Conservation (phyloP, 2,329 filamentous ascomycete genomes). For the Claviceps monticola region DNA sequence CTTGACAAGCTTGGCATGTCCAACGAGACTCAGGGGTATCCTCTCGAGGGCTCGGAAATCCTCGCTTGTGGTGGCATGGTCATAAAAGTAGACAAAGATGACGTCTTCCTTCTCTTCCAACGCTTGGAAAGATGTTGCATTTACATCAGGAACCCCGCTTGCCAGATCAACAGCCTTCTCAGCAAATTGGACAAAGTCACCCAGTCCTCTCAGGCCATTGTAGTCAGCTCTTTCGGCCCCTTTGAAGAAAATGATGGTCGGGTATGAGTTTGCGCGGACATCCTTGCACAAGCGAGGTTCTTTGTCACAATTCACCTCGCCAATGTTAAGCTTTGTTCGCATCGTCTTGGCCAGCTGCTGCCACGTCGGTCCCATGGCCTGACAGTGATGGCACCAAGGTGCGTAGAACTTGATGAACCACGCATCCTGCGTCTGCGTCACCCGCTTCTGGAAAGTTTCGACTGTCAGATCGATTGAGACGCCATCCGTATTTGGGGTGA, state of each 20-base stretch:
- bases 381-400: slow-evolving; percentile 93
- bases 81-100: slow-evolving; percentile 95
- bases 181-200: slow-evolving; percentile 77
- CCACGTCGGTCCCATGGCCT: slow-evolving; percentile 86
- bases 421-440: slow-evolving; percentile 76
- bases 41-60: slow-evolving; percentile 83
- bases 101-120: slow-evolving; percentile 91
- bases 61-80: slow-evolving; percentile 83
- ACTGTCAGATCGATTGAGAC: slow-evolving; percentile 62
- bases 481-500: slow-evolving; percentile 60
- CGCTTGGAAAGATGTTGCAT: slow-evolving; percentile 60
- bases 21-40: slow-evolving; percentile 75
- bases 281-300: slow-evolving; percentile 89
- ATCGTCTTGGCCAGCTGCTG: slow-evolving; percentile 79
- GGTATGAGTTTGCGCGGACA: slow-evolving; percentile 63
- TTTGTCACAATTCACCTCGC: slow-evolving; percentile 88
- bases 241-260: slow-evolving; percentile 85
- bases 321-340: slow-evolving; percentile 78
- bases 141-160: slow-evolving; percentile 66
- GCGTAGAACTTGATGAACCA: slow-evolving; percentile 99
- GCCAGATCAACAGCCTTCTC: slow-evolving; percentile 72
- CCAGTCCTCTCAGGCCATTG: slow-evolving; percentile 76
- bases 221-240: slow-evolving; percentile 89
- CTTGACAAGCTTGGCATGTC: slow-evolving; percentile 85
- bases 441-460: slow-evolving; percentile 72